A percentile compares a stretch with the other conserved stretches of the same genome.
These are phyloP conservation scores for Neurospora africana DNA, from an alignment of 495 filamentous ascomycete species.

Conservation along the genomic window DNA sequence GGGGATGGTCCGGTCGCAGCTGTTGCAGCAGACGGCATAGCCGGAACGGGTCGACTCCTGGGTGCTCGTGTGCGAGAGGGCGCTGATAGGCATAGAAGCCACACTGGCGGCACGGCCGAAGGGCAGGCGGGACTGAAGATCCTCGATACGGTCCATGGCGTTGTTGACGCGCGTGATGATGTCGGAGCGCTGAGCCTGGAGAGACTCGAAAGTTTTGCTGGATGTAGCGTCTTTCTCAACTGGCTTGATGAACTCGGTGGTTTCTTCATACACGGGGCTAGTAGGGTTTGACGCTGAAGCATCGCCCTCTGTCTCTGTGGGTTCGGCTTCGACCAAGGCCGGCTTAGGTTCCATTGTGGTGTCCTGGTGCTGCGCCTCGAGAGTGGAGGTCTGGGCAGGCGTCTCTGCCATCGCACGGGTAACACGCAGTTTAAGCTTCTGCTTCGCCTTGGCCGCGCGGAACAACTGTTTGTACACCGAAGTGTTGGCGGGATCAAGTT, in stretches of 20 bases:
- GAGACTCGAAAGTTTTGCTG: not conserved
- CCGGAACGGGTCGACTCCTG: conserved; percentile 12
- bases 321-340: conserved; percentile 13
- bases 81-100: not conserved
- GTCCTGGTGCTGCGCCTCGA: not conserved
- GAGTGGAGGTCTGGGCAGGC: not conserved
- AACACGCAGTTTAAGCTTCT: conserved; percentile 85
- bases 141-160: not conserved
- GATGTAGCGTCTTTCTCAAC: conserved; percentile 1
- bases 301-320: conserved; percentile 7
- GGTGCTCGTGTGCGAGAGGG: not conserved
- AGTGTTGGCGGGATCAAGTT: conserved; percentile 64
- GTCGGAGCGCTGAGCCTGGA: not conserved
- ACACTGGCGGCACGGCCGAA: not conserved
- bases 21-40: conserved; percentile 82
- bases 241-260: conserved; percentile 1
- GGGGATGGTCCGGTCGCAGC: conserved; percentile 65
- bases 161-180: not conserved
- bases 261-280: conserved; percentile 2
- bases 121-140: not conserved
- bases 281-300: not conserved
- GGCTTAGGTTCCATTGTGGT: conserved; percentile 15
- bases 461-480: conserved; percentile 94
- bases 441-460: conserved; percentile 94
- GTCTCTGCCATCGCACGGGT: conserved; percentile 21